Conservation (phyloP, 2,329 filamentous ascomycete genomes). For the Thermoascus crustaceus region DNA sequence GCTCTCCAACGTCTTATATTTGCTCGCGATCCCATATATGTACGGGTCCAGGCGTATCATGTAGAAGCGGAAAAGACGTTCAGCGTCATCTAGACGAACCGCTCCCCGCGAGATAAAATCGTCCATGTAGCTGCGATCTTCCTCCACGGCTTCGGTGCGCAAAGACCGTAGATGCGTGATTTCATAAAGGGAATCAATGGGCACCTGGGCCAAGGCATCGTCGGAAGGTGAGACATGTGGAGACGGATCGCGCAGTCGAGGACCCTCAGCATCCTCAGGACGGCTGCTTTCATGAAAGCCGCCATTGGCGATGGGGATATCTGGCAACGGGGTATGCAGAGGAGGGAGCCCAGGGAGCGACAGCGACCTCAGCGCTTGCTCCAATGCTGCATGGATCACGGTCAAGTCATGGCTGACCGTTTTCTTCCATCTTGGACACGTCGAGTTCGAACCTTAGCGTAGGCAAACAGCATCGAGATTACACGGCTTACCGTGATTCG, state of each 20-base stretch:
- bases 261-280: neutral
- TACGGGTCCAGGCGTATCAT: constrained; percentile 40
- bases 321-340: constrained; percentile 24
- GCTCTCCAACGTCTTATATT: constrained; percentile 31
- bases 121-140: constrained; percentile 14
- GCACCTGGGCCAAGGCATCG: constrained; percentile 16
- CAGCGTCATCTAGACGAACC: constrained; percentile 36
- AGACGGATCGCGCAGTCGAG: constrained; percentile 2
- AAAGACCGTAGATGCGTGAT: constrained; percentile 17
- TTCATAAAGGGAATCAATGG: constrained; percentile 23
- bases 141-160: constrained; percentile 17
- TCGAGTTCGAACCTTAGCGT: neutral
- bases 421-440: constrained; percentile 32
- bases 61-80: constrained; percentile 35
- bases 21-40: constrained; percentile 36
- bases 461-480: neutral
- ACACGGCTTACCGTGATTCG: constrained; percentile 25
- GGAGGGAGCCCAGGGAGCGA: constrained; percentile 31
- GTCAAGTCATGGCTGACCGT: constrained; percentile 13
- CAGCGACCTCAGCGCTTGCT: constrained; percentile 29
- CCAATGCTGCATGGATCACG: constrained; percentile 8
- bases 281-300: constrained; percentile 1
- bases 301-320: constrained; percentile 3
- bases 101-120: constrained; percentile 40
- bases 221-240: constrained; percentile 2